These are phyloP conservation scores for Porpolomopsis calyptriformis DNA, from an alignment of 768 basidiomycete species.

Conservation along the genomic window DNA sequence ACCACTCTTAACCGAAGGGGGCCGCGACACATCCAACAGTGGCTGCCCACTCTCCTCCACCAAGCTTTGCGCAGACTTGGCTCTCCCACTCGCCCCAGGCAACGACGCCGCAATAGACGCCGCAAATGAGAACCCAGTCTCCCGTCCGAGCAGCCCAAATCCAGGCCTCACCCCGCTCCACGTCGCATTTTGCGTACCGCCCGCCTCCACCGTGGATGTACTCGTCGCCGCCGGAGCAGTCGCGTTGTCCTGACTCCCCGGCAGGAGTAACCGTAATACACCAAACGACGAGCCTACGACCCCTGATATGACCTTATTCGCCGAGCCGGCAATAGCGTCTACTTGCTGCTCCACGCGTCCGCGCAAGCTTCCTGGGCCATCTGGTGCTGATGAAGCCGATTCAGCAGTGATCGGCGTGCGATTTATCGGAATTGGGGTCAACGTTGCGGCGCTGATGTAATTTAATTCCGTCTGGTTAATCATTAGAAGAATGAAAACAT, in stretches of 20 bases:
- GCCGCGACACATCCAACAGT: constrained; percentile 35
- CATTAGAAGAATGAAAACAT: not conserved
- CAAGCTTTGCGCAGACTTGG: constrained; percentile 17
- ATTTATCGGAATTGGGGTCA: constrained; percentile 70
- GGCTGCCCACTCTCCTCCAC: constrained; percentile 37
- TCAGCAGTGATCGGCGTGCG: constrained; percentile 40
- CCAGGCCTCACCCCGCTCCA: constrained; percentile 37
- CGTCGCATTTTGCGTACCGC: constrained; percentile 18
- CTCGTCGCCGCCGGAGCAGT: constrained; percentile 15
- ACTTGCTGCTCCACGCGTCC: constrained; percentile 70
- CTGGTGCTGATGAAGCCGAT: constrained; percentile 26
- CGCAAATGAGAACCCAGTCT: constrained; percentile 76
- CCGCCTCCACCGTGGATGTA: constrained; percentile 11
- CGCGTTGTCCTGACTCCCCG: not conserved
- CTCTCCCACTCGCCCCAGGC: constrained; percentile 34
- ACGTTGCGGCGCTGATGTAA: constrained; percentile 52
- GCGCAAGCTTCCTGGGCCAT: constrained; percentile 49
- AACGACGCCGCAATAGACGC: constrained; percentile 51
- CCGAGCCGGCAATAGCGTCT: constrained; percentile 71
- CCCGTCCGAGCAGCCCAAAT: constrained; percentile 61
- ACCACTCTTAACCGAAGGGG: constrained; percentile 22
- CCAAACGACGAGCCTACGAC: constrained; percentile 89
- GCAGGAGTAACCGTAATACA: constrained; percentile 58
- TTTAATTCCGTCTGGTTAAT: not conserved
- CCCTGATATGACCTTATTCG: constrained; percentile 73